These are phyloP conservation scores for Erigeron canadensis DNA, from an alignment of 129 eudicot species.

Conservation along the genomic window DNA sequence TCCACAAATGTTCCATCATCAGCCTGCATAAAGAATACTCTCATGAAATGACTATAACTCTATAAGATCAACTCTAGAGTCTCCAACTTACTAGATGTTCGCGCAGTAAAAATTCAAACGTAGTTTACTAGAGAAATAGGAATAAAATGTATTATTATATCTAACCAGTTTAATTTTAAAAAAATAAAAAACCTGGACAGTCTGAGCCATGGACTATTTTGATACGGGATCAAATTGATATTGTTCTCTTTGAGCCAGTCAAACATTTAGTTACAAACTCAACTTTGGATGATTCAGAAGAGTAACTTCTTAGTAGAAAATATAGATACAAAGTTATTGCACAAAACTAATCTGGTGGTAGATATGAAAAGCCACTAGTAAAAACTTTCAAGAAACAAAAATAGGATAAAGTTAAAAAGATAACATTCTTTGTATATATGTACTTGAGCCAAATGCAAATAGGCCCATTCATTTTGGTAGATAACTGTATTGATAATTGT, in stretches of 20 bases:
- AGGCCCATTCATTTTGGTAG: too few relatives aligned
- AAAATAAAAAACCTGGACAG: background rate
- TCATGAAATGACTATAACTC: background rate
- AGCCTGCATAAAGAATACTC: constrained; percentile 43
- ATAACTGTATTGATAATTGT: background rate
- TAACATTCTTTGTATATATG: too few relatives aligned
- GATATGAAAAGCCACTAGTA: too few relatives aligned
- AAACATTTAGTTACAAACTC: background rate
- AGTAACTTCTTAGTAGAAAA: background rate
- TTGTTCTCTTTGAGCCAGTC: background rate
- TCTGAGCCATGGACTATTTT: background rate
- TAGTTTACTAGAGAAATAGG: background rate
- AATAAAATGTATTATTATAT: too few relatives aligned
- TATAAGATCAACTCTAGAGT: constrained; percentile 10
- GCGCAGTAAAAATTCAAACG: background rate
- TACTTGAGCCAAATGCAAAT: too few relatives aligned
- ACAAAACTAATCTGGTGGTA: too few relatives aligned
- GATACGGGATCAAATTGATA: background rate
- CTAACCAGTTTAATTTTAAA: background rate
- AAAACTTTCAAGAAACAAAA: too few relatives aligned
- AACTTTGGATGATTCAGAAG: background rate
- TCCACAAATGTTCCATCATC: constrained; percentile 83
- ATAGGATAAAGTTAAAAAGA: too few relatives aligned
- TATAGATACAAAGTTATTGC: background rate
- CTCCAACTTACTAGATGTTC: constrained; percentile 15